Percentiles rank a stretch among this genome's conserved stretches.
These are phyloP conservation scores for Didymella keratinophila DNA, from an alignment of 2,329 filamentous ascomycete species.

Conservation along the genomic window DNA sequence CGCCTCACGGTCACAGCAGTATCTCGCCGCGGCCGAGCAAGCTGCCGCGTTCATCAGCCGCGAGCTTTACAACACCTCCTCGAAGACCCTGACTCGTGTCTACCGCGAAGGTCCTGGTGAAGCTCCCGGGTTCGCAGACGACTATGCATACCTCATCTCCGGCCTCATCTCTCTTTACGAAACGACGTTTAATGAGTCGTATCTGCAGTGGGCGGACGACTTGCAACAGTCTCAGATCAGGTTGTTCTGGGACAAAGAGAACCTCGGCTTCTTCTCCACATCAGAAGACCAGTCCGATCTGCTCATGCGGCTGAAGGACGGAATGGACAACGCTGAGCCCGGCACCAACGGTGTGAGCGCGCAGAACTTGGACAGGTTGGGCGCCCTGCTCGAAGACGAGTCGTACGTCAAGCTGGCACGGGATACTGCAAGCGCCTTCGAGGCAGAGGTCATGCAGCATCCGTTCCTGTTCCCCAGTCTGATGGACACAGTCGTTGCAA, in stretches of 20 bases:
- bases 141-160: constrained; percentile 88
- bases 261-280: constrained; percentile 76
- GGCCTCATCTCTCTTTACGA: constrained; percentile 87
- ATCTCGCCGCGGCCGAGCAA: constrained; percentile 69
- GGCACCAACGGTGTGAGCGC: constrained; percentile 90
- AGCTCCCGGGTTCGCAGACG: constrained; percentile 83
- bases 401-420: constrained; percentile 70
- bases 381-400: constrained; percentile 71
- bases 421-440: constrained; percentile 83
- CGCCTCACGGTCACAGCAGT: constrained; percentile 65
- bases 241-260: constrained; percentile 75
- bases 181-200: constrained; percentile 76
- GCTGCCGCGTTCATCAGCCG: constrained; percentile 76
- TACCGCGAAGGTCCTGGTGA: constrained; percentile 73
- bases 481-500: constrained; percentile 76
- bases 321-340: constrained; percentile 91
- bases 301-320: constrained; percentile 89
- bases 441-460: constrained; percentile 90
- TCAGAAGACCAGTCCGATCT: constrained; percentile 68
- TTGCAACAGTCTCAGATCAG: constrained; percentile 80
- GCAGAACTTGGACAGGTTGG: constrained; percentile 83
- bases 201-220: constrained; percentile 80
- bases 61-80: constrained; percentile 73
- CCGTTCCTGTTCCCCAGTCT: constrained; percentile 90
- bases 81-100: constrained; percentile 73